Percentiles rank a stretch among this genome's conserved stretches.
Evolutionary conservation across 2,329 filamentous ascomycete genomes (phyloP).

Genomic region (Albifimbria verrucaria): DNA sequence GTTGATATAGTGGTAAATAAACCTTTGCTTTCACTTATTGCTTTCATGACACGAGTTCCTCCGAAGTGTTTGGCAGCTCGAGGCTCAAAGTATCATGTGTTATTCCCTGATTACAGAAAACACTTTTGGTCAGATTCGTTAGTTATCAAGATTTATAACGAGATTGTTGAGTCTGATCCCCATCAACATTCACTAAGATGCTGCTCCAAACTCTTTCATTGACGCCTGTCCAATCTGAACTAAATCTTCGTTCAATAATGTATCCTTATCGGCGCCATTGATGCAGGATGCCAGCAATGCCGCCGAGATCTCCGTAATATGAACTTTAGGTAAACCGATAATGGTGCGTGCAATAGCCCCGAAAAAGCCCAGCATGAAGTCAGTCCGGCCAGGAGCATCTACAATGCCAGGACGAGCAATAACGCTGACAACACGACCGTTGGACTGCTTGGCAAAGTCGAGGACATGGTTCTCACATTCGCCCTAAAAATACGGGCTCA

Average conservation of each 20-base stretch:
- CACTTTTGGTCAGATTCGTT: too few species aligned
- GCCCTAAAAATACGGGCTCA: slow-evolving; percentile 31
- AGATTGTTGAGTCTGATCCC: too few species aligned
- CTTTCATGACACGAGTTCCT: too few species aligned
- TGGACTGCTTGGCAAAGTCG: slow-evolving; percentile 34
- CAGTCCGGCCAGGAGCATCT: slow-evolving; percentile 4
- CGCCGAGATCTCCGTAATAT: slow-evolving; percentile 34
- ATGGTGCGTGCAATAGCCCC: slow-evolving; percentile 7
- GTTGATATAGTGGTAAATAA: too few species aligned
- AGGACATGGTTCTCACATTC: slow-evolving; percentile 42
- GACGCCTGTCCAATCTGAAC: slow-evolving; percentile 27
- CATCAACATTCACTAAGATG: too few species aligned
- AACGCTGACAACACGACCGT: slow-evolving; percentile 32
- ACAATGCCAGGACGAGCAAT: slow-evolving; percentile 43
- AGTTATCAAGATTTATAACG: too few species aligned
- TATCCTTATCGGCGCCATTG: slow-evolving; percentile 44
- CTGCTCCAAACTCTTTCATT: too few species aligned
- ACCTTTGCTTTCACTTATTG: too few species aligned
- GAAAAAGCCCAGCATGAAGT: slow-evolving; percentile 1
- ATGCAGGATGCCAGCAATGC: slow-evolving; percentile 41
- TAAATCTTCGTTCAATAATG: slow-evolving; percentile 40
- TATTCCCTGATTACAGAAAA: too few species aligned
- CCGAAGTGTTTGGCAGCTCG: too few species aligned
- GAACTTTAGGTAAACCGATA: slow-evolving; percentile 29
- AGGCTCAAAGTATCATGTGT: too few species aligned